These are phyloP conservation scores for Infundibulicybe gibba DNA, from an alignment of 768 basidiomycete genomes.

Conservation along the genomic window DNA sequence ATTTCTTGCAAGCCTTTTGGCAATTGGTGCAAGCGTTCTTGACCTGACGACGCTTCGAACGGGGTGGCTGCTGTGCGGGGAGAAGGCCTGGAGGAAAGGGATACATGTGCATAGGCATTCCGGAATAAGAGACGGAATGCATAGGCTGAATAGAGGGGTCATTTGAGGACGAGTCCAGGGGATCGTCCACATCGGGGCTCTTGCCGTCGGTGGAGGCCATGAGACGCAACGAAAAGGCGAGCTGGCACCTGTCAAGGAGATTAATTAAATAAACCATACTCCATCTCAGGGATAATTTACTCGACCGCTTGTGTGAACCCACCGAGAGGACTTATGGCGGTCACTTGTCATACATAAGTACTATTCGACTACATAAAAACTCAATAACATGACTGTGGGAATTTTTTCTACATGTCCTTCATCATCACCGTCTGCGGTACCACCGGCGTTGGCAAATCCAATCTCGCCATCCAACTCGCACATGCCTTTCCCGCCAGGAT, in stretches of 20 bases:
- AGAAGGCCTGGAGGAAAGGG: slow-evolving; percentile 51
- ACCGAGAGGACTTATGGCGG: no score
- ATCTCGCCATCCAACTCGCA: slow-evolving; percentile 86
- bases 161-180: slow-evolving; percentile 27
- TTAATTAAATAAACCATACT: no score
- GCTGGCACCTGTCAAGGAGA: background rate
- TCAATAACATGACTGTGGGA: no score
- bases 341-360: background rate
- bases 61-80: slow-evolving; percentile 45
- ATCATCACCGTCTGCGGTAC: slow-evolving; percentile 88
- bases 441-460: slow-evolving; percentile 95
- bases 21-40: slow-evolving; percentile 92
- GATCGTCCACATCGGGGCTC: slow-evolving; percentile 25
- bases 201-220: slow-evolving; percentile 31
- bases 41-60: slow-evolving; percentile 82
- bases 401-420: no score
- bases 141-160: slow-evolving; percentile 33
- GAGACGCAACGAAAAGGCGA: slow-evolving; percentile 11
- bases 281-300: no score
- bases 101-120: slow-evolving; percentile 68
- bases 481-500: slow-evolving; percentile 59
- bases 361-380: background rate
- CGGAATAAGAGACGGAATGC: slow-evolving; percentile 47
- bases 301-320: no score
- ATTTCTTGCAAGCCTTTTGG: slow-evolving; percentile 90